Percentiles rank a stretch among this genome's conserved stretches.
These are phyloP conservation scores for Penicillium rolfsii DNA, from an alignment of 2,329 filamentous ascomycete species.

Conservation along the genomic window DNA sequence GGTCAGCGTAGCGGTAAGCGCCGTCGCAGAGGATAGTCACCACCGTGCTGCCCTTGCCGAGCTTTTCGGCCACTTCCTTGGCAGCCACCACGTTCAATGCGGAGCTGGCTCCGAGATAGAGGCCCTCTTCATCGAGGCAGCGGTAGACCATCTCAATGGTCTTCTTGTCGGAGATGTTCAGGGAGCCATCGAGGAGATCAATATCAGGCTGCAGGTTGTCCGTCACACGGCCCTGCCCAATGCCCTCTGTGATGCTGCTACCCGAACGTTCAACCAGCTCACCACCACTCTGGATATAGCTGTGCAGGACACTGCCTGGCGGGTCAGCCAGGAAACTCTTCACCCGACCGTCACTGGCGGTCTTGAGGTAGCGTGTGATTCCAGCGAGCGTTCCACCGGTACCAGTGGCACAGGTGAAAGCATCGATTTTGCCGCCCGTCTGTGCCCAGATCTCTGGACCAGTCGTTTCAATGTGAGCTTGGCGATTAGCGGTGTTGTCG, in stretches of 20 bases:
- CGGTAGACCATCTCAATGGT: constrained; percentile 97
- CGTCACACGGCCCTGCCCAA: constrained; percentile 95
- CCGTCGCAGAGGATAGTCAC: constrained; percentile 95
- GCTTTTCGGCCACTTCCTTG: constrained; percentile 86
- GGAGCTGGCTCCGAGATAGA: constrained; percentile 93
- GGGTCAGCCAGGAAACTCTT: constrained; percentile 92
- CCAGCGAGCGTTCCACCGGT: constrained; percentile 92
- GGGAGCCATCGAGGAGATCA: constrained; percentile 77
- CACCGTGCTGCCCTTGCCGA: constrained; percentile 86
- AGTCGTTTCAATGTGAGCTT: constrained; percentile 94
- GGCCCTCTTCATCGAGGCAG: constrained; percentile 90
- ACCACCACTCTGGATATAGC: constrained; percentile 84
- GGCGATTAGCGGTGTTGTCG: constrained; percentile 91
- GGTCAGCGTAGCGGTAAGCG: constrained; percentile 94
- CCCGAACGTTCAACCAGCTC: constrained; percentile 79
- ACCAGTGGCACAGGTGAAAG: constrained; percentile 93
- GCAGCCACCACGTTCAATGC: constrained; percentile 94
- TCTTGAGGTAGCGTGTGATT: constrained; percentile 85
- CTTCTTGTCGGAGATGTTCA: constrained; percentile 88
- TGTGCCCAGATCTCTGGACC: constrained; percentile 97
- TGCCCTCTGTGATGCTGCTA: constrained; percentile 93
- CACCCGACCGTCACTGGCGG: constrained; percentile 73
- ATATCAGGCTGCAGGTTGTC: constrained; percentile 89
- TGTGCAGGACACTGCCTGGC: constrained; percentile 89
- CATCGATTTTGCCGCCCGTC: constrained; percentile 81